Conservation (phyloP, 768 basidiomycete genomes). For the Daedaleopsis nitida region DNA sequence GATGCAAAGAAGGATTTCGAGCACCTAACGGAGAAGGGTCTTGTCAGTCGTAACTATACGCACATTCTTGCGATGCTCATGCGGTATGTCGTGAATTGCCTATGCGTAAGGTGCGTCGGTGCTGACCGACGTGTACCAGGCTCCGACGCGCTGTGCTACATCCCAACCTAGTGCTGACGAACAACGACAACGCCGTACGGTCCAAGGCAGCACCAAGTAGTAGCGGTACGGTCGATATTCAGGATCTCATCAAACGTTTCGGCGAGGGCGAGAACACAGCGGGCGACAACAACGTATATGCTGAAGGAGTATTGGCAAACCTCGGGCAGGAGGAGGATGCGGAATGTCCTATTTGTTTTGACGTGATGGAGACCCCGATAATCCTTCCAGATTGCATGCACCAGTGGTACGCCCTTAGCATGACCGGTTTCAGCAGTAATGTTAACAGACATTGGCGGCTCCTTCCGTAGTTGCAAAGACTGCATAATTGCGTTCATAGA, state of each 20-base stretch:
- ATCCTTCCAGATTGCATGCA: constrained; percentile 80
- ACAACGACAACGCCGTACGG: constrained; percentile 42
- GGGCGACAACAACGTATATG: constrained; percentile 47
- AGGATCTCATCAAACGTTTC: constrained; percentile 60
- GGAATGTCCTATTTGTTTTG: constrained; percentile 84
- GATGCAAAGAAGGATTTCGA: constrained; percentile 83
- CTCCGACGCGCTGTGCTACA: constrained; percentile 92
- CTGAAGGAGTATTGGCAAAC: constrained; percentile 64
- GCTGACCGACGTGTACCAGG: constrained; percentile 37
- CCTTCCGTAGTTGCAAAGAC: constrained; percentile 73
- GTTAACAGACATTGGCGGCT: neutral
- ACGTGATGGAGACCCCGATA: constrained; percentile 70
- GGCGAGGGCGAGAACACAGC: constrained; percentile 37
- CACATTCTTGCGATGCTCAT: constrained; percentile 94
- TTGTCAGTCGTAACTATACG: constrained; percentile 78
- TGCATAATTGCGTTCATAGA: constrained; percentile 80
- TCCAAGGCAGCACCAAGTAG: constrained; percentile 35
- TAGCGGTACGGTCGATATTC: constrained; percentile 53
- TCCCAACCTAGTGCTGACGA: constrained; percentile 75
- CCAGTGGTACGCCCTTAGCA: constrained; percentile 53
- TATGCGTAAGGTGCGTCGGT: constrained; percentile 2
- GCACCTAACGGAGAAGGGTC: constrained; percentile 74
- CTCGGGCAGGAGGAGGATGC: constrained; percentile 46
- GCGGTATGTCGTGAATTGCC: constrained; percentile 53
- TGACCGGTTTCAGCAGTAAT: too few species aligned